phyloP scores from a whole-genome alignment of 208 protist genomes.

The Crithidia sp. region DNA sequence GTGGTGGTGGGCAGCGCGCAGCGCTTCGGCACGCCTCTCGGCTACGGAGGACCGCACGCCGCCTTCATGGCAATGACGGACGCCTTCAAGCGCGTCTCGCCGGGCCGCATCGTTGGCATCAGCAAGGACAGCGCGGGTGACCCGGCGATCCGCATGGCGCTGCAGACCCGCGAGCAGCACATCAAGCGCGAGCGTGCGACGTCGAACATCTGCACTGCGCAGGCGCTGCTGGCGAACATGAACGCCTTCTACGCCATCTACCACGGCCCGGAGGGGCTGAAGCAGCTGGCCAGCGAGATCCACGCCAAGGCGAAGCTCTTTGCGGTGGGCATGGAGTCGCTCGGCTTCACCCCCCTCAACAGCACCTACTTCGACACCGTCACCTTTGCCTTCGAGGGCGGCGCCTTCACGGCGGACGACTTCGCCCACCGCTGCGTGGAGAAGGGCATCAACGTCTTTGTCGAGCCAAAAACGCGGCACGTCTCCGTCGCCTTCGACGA shows the following conservation, averaged over 20 bases:
- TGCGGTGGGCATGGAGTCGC: conserved; percentile 80
- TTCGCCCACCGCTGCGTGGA: conserved; percentile 66
- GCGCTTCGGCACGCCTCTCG: conserved; percentile 95
- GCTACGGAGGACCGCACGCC: conserved; percentile 98
- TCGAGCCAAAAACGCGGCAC: conserved; percentile 49
- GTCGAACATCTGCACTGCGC: conserved; percentile 98
- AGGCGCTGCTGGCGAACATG: conserved; percentile 97
- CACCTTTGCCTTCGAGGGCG: conserved; percentile 51
- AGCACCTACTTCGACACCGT: conserved; percentile 93
- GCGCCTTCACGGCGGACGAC: conserved; percentile 51
- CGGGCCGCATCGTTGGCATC: conserved; percentile 97
- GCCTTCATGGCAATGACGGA: conserved; percentile 95
- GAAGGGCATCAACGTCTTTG: conserved; percentile 92
- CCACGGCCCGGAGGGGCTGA: conserved; percentile 96
- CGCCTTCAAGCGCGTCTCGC: conserved; percentile 90
- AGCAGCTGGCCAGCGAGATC: conserved; percentile 91
- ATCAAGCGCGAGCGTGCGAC: conserved; percentile 96
- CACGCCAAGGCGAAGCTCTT: conserved; percentile 87
- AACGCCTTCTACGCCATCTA: conserved; percentile 97
- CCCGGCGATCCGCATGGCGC: conserved; percentile 95
- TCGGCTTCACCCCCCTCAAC: conserved; percentile 68
- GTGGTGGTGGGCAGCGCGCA: conserved; percentile 94
- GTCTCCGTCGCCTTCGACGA: conserved; percentile 95
- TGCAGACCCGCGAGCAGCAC: conserved; percentile 99
- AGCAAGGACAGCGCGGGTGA: conserved; percentile 91